Evolutionary conservation across 2,329 filamentous ascomycete species (phyloP), one percentile per base, ranked within the genome.

Genomic region (Diaporthe helianthi): DNA sequence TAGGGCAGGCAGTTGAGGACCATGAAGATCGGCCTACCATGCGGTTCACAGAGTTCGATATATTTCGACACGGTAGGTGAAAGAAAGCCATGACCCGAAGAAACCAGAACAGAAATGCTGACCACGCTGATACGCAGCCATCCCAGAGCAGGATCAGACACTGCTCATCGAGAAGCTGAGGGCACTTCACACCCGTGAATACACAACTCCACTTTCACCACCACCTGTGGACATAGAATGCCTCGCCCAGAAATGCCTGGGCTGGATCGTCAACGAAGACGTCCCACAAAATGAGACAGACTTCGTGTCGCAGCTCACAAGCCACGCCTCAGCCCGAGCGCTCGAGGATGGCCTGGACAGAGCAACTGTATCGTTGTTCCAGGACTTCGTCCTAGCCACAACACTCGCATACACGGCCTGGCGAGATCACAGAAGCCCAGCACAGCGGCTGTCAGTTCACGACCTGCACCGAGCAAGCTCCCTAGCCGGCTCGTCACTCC

Each of bases 371-470:
- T 67, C 41, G 12, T 22, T 8, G 12, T 55, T 67, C n/a, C 65
- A 67, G 17, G 52, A 67, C 24, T 67, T 67, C 17, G 31, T 67
- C 29, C 29, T 67, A 1, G 33, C 52, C 31, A 67, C 65, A 17
- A 67, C 52, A 5, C 65, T 67, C 22, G 52, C 65, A 22, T 67
- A 67, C 12, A 67, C 65, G 7, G 44, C 52, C 36, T 67, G 65
- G 65, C 36, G 65, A 1, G 65, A 67, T 31, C 65, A 49, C 15
- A 36, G 54, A 5, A n/a, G 12, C 7, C 65, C 52, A 24, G 7
- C 65, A 26, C 44, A 41, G 31, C 29, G 65, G 5, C 41, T 67
- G 22, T 58, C 65, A 12, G 41, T 67, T 13, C 44, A 17, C 22
- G 53, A 60, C 26, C 53, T 67, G 33, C 29, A 53, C 52, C 52